phyloP scores from a whole-genome alignment of 73 alveolate species.

The Stentor coeruleus region DNA sequence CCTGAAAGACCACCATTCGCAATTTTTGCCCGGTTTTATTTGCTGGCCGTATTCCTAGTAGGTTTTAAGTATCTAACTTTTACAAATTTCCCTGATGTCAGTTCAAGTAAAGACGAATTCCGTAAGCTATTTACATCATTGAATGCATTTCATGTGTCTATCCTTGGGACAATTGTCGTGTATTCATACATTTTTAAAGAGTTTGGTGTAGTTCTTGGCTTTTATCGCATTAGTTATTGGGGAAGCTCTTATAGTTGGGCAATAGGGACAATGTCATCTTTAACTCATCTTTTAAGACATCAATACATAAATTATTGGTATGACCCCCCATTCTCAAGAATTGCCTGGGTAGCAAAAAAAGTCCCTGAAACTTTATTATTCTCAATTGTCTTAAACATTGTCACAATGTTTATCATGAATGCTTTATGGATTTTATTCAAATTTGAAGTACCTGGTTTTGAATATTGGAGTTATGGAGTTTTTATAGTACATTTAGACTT shows the following conservation, averaged over 20 bases:
- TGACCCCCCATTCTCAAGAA: conserved; percentile 13
- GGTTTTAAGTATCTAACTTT: not conserved
- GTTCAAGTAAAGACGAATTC: conserved; percentile 12
- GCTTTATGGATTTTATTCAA: not conserved
- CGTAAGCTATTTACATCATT: conserved; percentile 14
- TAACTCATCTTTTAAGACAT: not conserved
- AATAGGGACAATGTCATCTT: not conserved
- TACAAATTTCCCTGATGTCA: not conserved
- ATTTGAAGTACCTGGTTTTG: not conserved
- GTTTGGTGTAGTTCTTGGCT: not conserved
- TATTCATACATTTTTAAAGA: not conserved
- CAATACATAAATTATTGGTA: conserved; percentile 1
- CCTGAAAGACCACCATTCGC: not conserved
- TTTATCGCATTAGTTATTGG: not conserved
- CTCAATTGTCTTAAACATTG: not conserved
- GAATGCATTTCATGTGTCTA: not conserved
- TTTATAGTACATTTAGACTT: not conserved
- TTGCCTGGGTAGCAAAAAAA: not conserved
- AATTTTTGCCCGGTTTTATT: not conserved
- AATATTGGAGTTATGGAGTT: not conserved
- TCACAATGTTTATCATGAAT: not conserved
- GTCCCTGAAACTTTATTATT: not conserved
- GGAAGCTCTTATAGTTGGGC: not conserved
- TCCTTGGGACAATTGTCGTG: not conserved
- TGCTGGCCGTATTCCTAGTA: not conserved